phyloP scores from a whole-genome alignment of 331 rosid genomes.

The Telfairia occidentalis region DNA sequence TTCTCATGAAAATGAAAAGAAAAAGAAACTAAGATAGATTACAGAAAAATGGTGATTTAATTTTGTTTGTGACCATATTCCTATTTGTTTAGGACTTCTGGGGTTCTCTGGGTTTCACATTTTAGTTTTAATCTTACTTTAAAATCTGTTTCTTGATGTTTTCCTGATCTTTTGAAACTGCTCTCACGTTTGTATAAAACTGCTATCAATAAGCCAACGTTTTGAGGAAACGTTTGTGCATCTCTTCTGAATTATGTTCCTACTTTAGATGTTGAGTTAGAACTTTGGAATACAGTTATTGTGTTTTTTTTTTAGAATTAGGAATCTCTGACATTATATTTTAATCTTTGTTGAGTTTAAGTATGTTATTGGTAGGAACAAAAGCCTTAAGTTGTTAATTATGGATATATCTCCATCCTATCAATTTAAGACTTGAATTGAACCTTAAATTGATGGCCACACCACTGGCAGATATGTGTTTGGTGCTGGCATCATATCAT shows the following conservation, averaged over 20 bases:
- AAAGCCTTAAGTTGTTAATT: background rate
- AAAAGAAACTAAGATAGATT: background rate
- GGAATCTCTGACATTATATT: background rate
- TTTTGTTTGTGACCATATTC: background rate
- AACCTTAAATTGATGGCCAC: background rate
- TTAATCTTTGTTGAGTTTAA: background rate
- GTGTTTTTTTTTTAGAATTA: background rate
- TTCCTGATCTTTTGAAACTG: background rate
- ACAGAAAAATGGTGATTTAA: background rate
- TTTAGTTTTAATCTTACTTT: background rate
- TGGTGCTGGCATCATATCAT: constrained; percentile 99
- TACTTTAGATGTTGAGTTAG: background rate
- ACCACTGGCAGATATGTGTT: constrained; percentile 44
- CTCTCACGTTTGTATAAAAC: background rate
- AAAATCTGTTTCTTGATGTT: background rate
- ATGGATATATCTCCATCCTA: background rate
- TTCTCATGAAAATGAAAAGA: background rate
- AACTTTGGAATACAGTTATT: background rate
- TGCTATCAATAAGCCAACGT: background rate
- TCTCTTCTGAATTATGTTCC: background rate
- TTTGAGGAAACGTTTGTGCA: background rate
- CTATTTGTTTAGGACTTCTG: background rate
- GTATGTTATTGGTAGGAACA: background rate
- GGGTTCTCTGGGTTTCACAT: background rate
- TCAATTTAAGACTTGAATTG: constrained; percentile 1